Evolutionary conservation across 352 stramenopile species (phyloP).

Genomic region (Phytophthora macrochlamydospora): DNA sequence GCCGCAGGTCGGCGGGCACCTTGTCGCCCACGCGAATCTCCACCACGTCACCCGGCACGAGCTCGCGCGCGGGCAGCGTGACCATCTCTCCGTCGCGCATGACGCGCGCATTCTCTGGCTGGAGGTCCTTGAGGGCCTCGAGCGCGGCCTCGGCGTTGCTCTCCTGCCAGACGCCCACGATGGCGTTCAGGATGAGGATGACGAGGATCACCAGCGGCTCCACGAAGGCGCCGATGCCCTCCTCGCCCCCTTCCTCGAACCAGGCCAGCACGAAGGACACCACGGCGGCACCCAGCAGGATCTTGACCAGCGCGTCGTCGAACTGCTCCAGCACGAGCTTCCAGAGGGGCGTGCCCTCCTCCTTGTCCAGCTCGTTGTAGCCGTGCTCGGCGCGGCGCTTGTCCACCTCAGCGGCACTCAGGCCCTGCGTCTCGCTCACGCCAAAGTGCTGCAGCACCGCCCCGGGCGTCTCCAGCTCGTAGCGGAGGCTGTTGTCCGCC

Average conservation of each 20-base stretch:
- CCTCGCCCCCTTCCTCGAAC: slow-evolving; percentile 88
- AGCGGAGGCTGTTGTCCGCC: slow-evolving; percentile 40
- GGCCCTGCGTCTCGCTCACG: slow-evolving; percentile 62
- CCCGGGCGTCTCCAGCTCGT: slow-evolving; percentile 69
- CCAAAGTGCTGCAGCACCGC: slow-evolving; percentile 81
- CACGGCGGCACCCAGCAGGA: slow-evolving; percentile 96
- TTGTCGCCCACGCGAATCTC: slow-evolving; percentile 97
- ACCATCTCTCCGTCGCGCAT: slow-evolving; percentile 87
- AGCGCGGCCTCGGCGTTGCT: slow-evolving; percentile 94
- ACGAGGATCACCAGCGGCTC: slow-evolving; percentile 97
- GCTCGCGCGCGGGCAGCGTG: slow-evolving; percentile 85
- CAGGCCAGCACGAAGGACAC: slow-evolving; percentile 95
- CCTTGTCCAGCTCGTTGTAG: slow-evolving; percentile 91
- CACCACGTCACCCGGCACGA: slow-evolving; percentile 98
- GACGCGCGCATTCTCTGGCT: slow-evolving; percentile 92
- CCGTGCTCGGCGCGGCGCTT: slow-evolving; percentile 64
- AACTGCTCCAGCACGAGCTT: slow-evolving; percentile 99
- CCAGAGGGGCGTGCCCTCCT: slow-evolving; percentile 89
- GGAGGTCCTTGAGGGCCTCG: slow-evolving; percentile 95
- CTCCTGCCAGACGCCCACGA: slow-evolving; percentile 97
- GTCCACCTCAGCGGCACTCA: slow-evolving; percentile 60
- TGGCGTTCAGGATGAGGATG: slow-evolving; percentile 97
- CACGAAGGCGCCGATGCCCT: slow-evolving; percentile 92
- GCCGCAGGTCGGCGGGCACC: slow-evolving; percentile 95
- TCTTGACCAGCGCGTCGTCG: slow-evolving; percentile 98